A percentile compares a stretch with the other conserved stretches of the same genome.
Conservation (phyloP, 2,329 filamentous ascomycete species). For the Colletotrichum higginsianum region DNA sequence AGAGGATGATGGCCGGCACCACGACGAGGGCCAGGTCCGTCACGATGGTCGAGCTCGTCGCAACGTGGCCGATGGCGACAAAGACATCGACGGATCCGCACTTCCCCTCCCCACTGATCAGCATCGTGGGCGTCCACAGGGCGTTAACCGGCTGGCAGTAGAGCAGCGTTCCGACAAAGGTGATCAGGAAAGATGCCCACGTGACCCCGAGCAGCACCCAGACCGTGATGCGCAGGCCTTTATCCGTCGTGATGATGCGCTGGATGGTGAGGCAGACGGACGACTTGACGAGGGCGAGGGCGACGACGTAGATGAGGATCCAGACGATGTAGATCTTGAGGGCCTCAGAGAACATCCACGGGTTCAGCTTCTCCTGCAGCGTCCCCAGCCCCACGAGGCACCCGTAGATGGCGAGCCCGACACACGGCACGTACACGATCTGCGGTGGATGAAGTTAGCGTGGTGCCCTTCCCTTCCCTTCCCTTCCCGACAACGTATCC, state of each 20-base stretch:
- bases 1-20: constrained; percentile 51
- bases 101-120: constrained; percentile 45
- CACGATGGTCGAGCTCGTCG: constrained; percentile 50
- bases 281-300: constrained; percentile 49
- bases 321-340: constrained; percentile 46
- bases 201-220: constrained; percentile 43
- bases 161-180: constrained; percentile 50
- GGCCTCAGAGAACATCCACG: constrained; percentile 46
- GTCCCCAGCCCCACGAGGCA: constrained; percentile 46
- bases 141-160: constrained; percentile 51
- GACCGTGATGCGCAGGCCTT: constrained; percentile 44
- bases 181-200: constrained; percentile 49
- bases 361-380: constrained; percentile 45
- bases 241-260: constrained; percentile 49
- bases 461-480: neutral
- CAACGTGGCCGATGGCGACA: constrained; percentile 48
- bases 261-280: constrained; percentile 56
- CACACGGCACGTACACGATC: constrained; percentile 42
- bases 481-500: too few species aligned
- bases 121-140: constrained; percentile 50
- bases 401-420: constrained; percentile 42
- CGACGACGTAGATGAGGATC: constrained; percentile 48
- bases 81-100: constrained; percentile 45
- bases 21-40: constrained; percentile 52
- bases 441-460: constrained; percentile 6